A percentile compares a stretch with the other conserved stretches of the same genome.
Evolutionary conservation across 2,329 filamentous ascomycete species (phyloP).

Genomic region (Westerdykella ornata): DNA sequence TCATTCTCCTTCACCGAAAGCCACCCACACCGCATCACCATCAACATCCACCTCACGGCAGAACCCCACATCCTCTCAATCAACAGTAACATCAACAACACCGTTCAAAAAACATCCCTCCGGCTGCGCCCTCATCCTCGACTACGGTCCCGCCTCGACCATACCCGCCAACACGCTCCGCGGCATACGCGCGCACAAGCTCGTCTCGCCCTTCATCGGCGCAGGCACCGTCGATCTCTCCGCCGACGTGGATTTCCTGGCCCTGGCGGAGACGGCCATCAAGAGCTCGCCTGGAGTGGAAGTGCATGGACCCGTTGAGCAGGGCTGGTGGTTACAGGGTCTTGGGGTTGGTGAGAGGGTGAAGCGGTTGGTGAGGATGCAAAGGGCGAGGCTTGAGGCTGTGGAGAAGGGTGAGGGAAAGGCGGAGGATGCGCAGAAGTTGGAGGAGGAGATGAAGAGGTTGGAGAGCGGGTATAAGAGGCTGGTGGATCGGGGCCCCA

Average conservation of each 20-base stretch:
- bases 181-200: conserved; percentile 71
- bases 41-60: conserved; percentile 13
- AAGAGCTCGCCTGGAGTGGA: conserved; percentile 72
- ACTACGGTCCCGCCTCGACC: conserved; percentile 76
- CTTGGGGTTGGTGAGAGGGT: conserved; percentile 65
- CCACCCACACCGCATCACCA: conserved; percentile 15
- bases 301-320: conserved; percentile 84
- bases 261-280: conserved; percentile 74
- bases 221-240: conserved; percentile 83
- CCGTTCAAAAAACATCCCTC: conserved; percentile 67
- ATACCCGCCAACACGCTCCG: conserved; percentile 86
- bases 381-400: conserved; percentile 33
- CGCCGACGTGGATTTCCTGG: conserved; percentile 89
- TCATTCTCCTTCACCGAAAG: conserved; percentile 3
- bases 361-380: conserved; percentile 23
- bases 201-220: conserved; percentile 69
- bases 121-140: conserved; percentile 88
- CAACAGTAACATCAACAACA: no score
- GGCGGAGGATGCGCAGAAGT: neutral
- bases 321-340: conserved; percentile 67
- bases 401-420: conserved; percentile 7
- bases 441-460: conserved; percentile 36
- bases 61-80: conserved; percentile 30
- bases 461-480: conserved; percentile 72
- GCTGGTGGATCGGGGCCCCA: conserved; percentile 72